Base-by-base conservation (phyloP, 2,329 filamentous ascomycete genomes). In the Pseudocercospora eumusae region DNA sequence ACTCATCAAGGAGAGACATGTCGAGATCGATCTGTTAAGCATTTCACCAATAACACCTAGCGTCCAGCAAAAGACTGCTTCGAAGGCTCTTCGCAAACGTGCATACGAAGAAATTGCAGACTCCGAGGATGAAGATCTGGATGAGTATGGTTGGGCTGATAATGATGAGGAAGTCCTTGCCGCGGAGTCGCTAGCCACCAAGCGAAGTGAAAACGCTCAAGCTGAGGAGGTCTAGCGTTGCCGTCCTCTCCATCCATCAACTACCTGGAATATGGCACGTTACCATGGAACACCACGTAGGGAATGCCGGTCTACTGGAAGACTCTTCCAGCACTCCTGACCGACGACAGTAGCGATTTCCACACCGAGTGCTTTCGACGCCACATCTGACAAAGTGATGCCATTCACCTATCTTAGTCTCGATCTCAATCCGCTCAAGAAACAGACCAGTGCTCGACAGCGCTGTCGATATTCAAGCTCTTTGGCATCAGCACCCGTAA, bases 91-190 rank as follows among this genome's bases (percentile, higher is more conserved):
- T 40, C 80, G 77, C 31, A 92, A 92, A 76, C 82, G 89, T 68
- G 86, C 68, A 9, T 78, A 76, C 58, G 71, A 77, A 49, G 79
- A 91, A 73, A 79, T 89, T 57, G 79, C 79, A 33, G 83, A 88
- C 49, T 83, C 86, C 4, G 85, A 88, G 7, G 88, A 84, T 65
- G 85, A 87, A 47, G 84, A 83, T 28, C 80, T 81, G 15, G 86
- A 88, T 62, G 88, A 91, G 65, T 86, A 90, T 69, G 88, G 87
- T 13, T 92, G 88, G 88, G 83, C 83, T 42, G 84, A 89, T 57
- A 84, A 86, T 49, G 86, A 88, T 68, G 87, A 88, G 60, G 82
- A 84, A 59, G 81, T 60, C 1, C 42, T 63, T 6, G 61, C 53
- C 42, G 53, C 56, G 4, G 56, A 64, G 40, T 28, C 27, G 15